A percentile compares a stretch with the other conserved stretches of the same genome.
Evolutionary conservation across 2,329 filamentous ascomycete genomes (phyloP).

Genomic region (Aureobasidium sp.): DNA sequence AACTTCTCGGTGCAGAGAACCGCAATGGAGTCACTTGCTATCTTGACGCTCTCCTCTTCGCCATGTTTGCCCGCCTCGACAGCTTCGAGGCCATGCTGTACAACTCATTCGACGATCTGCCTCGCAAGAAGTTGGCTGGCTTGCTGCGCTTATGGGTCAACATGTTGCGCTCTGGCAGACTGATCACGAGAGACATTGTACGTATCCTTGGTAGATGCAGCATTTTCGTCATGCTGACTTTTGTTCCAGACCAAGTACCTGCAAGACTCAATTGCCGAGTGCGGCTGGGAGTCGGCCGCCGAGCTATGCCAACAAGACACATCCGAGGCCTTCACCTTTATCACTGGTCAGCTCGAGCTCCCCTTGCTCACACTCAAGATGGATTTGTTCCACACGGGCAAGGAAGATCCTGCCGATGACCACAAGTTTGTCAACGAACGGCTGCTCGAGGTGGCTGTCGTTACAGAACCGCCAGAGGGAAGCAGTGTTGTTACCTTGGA

Average conservation of each 20-base stretch:
- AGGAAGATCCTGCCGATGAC: conserved; percentile 73
- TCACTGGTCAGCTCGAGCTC: conserved; percentile 81
- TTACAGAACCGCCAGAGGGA: conserved; percentile 59
- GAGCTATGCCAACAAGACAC: conserved; percentile 82
- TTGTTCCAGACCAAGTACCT: conserved; percentile 65
- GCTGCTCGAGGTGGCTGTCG: conserved; percentile 84
- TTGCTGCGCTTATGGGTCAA: conserved; percentile 89
- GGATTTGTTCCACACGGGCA: conserved; percentile 88
- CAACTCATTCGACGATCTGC: conserved; percentile 66
- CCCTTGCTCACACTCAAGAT: conserved; percentile 87
- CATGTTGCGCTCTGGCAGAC: conserved; percentile 72
- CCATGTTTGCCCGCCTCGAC: conserved; percentile 87
- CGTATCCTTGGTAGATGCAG: neutral
- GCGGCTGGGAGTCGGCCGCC: conserved; percentile 80
- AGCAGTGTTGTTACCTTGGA: conserved; percentile 67
- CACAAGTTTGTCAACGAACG: conserved; percentile 93
- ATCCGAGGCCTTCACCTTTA: conserved; percentile 91
- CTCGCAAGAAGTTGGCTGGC: conserved; percentile 65
- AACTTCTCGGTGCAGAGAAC: conserved; percentile 80
- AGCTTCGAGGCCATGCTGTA: conserved; percentile 91
- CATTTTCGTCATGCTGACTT: neutral
- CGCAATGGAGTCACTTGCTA: conserved; percentile 87
- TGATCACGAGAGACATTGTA: conserved; percentile 82
- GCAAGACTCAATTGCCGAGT: conserved; percentile 73
- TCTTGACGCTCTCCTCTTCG: conserved; percentile 81